Base-by-base conservation (phyloP, 441 rosid species). In the Croton setiger region DNA sequence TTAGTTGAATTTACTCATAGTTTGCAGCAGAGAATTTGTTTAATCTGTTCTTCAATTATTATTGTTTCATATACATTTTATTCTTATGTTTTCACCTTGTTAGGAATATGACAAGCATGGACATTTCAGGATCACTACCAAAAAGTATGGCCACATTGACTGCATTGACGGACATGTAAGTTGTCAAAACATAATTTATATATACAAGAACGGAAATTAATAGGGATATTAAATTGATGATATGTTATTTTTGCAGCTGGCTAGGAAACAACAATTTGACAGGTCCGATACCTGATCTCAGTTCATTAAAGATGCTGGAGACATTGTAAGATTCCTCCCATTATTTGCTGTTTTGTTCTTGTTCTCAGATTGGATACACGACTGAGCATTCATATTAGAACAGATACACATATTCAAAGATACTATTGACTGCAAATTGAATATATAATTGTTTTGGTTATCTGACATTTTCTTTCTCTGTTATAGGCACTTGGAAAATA, bases 401-500 rank as follows among this genome's bases (percentile, higher is more conserved):
- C 31, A 27, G 31, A 27, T 47, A 43, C 48, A 31, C 5, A 48
- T 27, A 21, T 66, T 58, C 43, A 62, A 55, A 60, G 68, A 13
- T 45, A 45, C 31, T 4, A 43, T 35, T 21, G 63, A 18, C 53
- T 59, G 41, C 72, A 39, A 49, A 36, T 9, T 48, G 54, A 69
- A 60, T 27, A 33, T 23, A 11, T 52, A 15, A 17, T 5, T 18
- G 62, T 57, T 13, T 9, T 57, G 37, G 31, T 60, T 43, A 73
- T 72, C 43, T 78, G 64, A 64, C 71, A 48, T 49, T 63, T 33
- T 9, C 43, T 39, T 69, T 84, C 72, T 70, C 18, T 60, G 73
- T 64, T 51, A 64, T 71, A 91, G 99, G 88, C 96, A 87, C 79
- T 80, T 94, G 81, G 93, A 94, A 78, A 79, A 87, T 78, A 94